A percentile compares a stretch with the other conserved stretches of the same genome.
Evolutionary conservation across 495 filamentous ascomycete genomes (phyloP).

Genomic region (Lasiosphaeria ovina): DNA sequence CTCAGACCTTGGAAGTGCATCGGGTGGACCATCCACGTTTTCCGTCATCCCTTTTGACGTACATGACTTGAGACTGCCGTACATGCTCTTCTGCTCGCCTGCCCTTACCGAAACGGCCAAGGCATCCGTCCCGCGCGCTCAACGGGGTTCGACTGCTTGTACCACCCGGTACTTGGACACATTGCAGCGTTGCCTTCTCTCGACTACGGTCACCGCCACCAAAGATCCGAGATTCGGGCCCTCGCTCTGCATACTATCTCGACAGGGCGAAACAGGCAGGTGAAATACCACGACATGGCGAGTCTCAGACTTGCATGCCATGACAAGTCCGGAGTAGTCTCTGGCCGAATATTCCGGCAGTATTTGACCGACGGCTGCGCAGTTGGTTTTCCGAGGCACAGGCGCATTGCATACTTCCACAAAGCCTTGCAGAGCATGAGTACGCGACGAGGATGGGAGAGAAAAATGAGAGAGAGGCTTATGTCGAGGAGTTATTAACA

Average conservation of each 20-base stretch:
- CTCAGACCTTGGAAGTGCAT: constrained; percentile 12
- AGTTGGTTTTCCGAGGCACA: neutral
- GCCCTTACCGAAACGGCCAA: constrained; percentile 15
- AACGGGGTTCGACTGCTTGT: constrained; percentile 6
- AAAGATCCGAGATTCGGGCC: neutral
- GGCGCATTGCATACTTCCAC: neutral
- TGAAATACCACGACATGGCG: constrained; percentile 11
- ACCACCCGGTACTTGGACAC: constrained; percentile 13
- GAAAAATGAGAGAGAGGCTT: neutral
- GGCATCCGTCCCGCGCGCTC: constrained; percentile 13
- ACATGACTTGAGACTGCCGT: constrained; percentile 25
- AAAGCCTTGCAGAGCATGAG: constrained; percentile 17
- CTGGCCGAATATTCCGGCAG: constrained; percentile 6
- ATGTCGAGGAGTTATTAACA: constrained; percentile 4
- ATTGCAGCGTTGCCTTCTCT: constrained; percentile 8
- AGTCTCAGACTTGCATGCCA: constrained; percentile 21
- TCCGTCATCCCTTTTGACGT: constrained; percentile 23
- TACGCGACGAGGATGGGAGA: neutral
- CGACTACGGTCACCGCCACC: constrained; percentile 16
- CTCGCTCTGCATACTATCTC: neutral
- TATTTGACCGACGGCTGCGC: constrained; percentile 5
- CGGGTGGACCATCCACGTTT: constrained; percentile 17
- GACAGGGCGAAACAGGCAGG: constrained; percentile 16
- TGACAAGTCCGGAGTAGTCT: neutral
- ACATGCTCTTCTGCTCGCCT: constrained; percentile 16